Conservation (phyloP, 1,139 yeast species). For the Arxiozyma telluris region DNA sequence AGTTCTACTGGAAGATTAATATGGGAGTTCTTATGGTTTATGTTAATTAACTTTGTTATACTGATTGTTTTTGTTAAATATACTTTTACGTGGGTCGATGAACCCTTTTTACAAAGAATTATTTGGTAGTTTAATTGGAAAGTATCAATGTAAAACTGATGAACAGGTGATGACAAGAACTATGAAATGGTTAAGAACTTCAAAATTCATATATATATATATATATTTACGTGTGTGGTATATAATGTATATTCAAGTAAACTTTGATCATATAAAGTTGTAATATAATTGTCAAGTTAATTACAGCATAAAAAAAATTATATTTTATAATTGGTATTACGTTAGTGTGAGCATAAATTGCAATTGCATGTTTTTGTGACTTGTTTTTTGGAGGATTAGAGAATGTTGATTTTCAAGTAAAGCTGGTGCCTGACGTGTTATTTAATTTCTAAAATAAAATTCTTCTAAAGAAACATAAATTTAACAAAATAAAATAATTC, state of each 20-base stretch:
- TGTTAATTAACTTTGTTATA: constrained; percentile 45
- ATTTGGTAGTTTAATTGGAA: constrained; percentile 55
- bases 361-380: no score
- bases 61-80: constrained; percentile 48
- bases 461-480: no score
- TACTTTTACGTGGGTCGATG: constrained; percentile 63
- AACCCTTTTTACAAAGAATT: constrained; percentile 59
- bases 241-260: background rate
- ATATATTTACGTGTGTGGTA: background rate
- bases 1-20: constrained; percentile 34
- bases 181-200: background rate
- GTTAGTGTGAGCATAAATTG: no score
- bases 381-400: no score
- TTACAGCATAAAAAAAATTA: no score
- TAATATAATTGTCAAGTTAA: no score
- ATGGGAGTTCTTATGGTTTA: constrained; percentile 55
- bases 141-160: background rate
- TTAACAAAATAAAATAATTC: no score
- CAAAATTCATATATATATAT: no score
- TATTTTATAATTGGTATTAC: background rate
- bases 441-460: no score
- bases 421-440: no score
- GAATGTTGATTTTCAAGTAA: no score
- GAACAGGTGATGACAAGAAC: background rate
- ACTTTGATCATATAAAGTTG: background rate